Evolutionary conservation across 2,329 filamentous ascomycete genomes (phyloP).

Genomic region (Aureobasidium lini): DNA sequence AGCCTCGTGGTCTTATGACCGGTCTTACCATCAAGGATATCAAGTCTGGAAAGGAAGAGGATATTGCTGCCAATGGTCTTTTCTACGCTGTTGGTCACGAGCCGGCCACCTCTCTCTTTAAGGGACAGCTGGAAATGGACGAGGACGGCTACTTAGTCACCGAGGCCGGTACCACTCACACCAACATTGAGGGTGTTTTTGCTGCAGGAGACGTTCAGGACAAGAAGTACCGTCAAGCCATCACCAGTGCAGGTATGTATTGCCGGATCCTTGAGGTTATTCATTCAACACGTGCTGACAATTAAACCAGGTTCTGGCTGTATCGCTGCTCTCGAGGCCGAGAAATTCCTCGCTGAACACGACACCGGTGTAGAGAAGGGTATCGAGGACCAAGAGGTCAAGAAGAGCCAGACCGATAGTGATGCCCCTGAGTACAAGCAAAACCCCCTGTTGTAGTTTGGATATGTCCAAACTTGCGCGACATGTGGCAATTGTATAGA

Average conservation of each 20-base stretch:
- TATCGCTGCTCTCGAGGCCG: conserved; percentile 89
- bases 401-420: conserved; percentile 40
- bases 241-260: conserved; percentile 84
- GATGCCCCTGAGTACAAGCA: conserved; percentile 54
- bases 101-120: conserved; percentile 83
- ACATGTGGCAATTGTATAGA: conserved; percentile 2
- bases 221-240: conserved; percentile 95
- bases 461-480: not conserved
- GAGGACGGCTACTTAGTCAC: conserved; percentile 87
- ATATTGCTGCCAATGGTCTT: conserved; percentile 81
- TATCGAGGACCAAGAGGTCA: conserved; percentile 43
- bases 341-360: conserved; percentile 85
- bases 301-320: conserved; percentile 68
- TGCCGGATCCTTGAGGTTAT: not conserved
- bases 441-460: conserved; percentile 53
- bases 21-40: conserved; percentile 77
- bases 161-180: conserved; percentile 78
- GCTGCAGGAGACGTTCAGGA: conserved; percentile 97
- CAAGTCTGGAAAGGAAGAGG: conserved; percentile 66
- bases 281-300: conserved; percentile 16
- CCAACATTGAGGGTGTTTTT: conserved; percentile 85
- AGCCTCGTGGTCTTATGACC: conserved; percentile 71
- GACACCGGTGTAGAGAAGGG: conserved; percentile 49
- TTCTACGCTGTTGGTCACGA: conserved; percentile 98
- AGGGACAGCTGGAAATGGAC: conserved; percentile 82